A percentile compares a stretch with the other conserved stretches of the same genome.
Conservation (phyloP, 2,329 filamentous ascomycete genomes). For the Colletotrichum tamarilloi region DNA sequence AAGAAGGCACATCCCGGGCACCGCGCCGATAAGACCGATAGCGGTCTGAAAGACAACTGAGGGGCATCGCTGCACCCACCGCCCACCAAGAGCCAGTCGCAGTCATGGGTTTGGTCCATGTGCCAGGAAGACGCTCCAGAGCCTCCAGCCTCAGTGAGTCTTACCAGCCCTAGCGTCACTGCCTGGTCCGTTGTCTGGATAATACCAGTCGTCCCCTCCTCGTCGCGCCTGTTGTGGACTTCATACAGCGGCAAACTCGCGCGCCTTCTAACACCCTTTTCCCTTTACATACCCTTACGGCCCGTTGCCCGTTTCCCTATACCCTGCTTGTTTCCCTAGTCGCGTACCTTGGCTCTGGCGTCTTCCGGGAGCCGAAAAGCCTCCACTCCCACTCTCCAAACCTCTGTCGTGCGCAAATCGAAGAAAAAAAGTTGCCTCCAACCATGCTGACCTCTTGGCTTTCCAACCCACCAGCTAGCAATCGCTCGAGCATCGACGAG, state of each 20-base stretch:
- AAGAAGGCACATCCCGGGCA: constrained; percentile 27
- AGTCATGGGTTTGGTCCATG: constrained; percentile 39
- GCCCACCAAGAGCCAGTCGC: constrained; percentile 33
- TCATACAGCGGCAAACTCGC: constrained; percentile 3
- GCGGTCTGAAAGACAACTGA: constrained; percentile 26
- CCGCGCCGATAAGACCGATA: constrained; percentile 34
- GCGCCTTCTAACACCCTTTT: constrained; percentile 9
- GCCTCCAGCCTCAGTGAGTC: constrained; percentile 36
- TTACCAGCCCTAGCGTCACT: constrained; percentile 32
- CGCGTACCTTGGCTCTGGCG: constrained; percentile 1
- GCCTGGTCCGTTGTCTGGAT: constrained; percentile 17
- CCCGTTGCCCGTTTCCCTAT: not conserved
- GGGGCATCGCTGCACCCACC: constrained; percentile 32
- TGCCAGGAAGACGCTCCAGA: constrained; percentile 37
- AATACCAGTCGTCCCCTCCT: constrained; percentile 25
- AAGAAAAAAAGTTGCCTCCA: constrained; percentile 17
- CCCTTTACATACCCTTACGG: not conserved
- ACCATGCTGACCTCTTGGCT: constrained; percentile 57
- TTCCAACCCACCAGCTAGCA: constrained; percentile 52
- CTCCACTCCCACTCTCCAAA: constrained; percentile 28
- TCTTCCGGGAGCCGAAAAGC: constrained; percentile 18
- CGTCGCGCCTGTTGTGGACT: constrained; percentile 7
- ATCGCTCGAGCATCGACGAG: constrained; percentile 69
- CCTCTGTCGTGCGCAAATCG: constrained; percentile 20
- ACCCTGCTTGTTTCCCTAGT: not conserved